A percentile compares a stretch with the other conserved stretches of the same genome.
Conservation (phyloP, 2,329 filamentous ascomycete species). For the Xylaria sp. region DNA sequence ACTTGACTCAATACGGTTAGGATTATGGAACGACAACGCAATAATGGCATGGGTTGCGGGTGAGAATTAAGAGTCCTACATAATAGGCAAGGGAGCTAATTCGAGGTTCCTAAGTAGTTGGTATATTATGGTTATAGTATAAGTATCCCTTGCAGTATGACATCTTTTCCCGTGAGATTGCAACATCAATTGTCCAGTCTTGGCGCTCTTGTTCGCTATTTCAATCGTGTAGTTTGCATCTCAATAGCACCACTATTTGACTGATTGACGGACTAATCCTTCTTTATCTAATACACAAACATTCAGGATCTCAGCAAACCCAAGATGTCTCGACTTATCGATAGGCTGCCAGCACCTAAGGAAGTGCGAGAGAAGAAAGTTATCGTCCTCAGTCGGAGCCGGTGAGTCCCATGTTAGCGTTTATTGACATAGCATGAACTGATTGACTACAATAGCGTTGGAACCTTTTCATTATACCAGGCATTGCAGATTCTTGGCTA, state of each 20-base stretch:
- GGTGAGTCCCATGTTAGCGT: constrained; percentile 28
- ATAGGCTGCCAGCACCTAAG: constrained; percentile 36
- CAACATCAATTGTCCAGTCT: constrained; percentile 10
- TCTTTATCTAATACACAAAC: background rate
- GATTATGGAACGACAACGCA: background rate
- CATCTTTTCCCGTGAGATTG: background rate
- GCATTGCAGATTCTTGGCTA: constrained; percentile 43
- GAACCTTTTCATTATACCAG: constrained; percentile 43
- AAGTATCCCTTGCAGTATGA: constrained; percentile 15
- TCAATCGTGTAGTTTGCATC: background rate
- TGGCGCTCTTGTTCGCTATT: background rate
- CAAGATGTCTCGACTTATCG: constrained; percentile 40
- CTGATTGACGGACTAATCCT: background rate
- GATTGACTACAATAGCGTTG: constrained; percentile 33
- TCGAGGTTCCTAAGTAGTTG: background rate
- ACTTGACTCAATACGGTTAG: constrained; percentile 3
- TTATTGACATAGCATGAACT: background rate
- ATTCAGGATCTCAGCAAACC: background rate
- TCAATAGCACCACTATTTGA: background rate
- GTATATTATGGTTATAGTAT: background rate
- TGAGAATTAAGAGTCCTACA: constrained; percentile 7
- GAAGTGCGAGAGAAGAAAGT: constrained; percentile 38
- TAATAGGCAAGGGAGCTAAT: background rate
- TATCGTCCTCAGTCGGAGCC: constrained; percentile 39
- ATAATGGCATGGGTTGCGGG: background rate